phyloP scores from a whole-genome alignment of 1,139 yeast species.

The Sugiyamaella sp. region DNA sequence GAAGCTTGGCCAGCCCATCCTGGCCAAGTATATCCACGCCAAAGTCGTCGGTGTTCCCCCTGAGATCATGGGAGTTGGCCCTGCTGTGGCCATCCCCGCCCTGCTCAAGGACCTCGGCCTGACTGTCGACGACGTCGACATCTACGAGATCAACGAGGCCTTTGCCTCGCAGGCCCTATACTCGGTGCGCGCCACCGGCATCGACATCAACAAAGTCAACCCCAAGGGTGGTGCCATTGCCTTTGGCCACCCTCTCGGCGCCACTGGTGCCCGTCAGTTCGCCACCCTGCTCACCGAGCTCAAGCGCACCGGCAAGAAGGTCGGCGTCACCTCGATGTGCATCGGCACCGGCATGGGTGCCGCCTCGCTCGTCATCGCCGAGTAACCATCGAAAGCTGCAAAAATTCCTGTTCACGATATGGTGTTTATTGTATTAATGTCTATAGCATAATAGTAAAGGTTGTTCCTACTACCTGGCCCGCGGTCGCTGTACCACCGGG shows the following conservation, averaged over 20 bases:
- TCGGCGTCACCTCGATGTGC: conserved; percentile 95
- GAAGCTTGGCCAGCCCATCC: conserved; percentile 62
- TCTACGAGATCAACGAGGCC: conserved; percentile 92
- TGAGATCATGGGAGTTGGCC: conserved; percentile 96
- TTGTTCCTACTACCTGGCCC: not conserved
- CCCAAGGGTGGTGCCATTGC: conserved; percentile 97
- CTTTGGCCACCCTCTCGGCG: conserved; percentile 92
- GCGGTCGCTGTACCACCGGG: too few species aligned
- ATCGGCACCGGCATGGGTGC: conserved; percentile 99
- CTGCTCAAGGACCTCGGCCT: conserved; percentile 69
- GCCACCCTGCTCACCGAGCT: conserved; percentile 85
- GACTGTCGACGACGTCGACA: conserved; percentile 63
- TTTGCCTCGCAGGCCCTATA: conserved; percentile 92
- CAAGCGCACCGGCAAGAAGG: conserved; percentile 63
- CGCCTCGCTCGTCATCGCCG: conserved; percentile 80
- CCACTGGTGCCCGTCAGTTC: conserved; percentile 94
- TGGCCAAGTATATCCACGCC: conserved; percentile 78
- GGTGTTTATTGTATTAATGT: conserved; percentile 8
- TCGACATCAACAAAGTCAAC: conserved; percentile 75
- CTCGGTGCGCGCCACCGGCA: conserved; percentile 65
- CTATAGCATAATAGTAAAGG: conserved; percentile 15
- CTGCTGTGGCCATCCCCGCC: conserved; percentile 89
- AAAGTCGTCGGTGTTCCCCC: conserved; percentile 91
- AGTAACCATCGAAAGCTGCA: conserved; percentile 42
- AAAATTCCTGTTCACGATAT: conserved; percentile 4